Percentiles rank a stretch among this genome's conserved stretches.
These are phyloP conservation scores for Metschnikowia chrysomelidarum DNA, from an alignment of 805 yeast genomes.

Conservation along the genomic window DNA sequence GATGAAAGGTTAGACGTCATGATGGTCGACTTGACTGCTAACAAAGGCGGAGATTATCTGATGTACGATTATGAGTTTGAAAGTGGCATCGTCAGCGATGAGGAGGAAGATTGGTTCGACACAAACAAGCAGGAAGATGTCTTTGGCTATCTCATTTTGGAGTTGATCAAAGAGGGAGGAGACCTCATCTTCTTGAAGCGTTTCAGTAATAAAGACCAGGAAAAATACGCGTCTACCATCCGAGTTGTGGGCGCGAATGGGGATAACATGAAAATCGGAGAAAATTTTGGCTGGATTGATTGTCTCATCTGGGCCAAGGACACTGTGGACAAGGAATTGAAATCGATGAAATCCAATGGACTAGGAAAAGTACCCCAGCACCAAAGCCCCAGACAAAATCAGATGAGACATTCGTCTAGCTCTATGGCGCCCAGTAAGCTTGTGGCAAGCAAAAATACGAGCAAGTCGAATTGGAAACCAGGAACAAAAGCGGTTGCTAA, in stretches of 20 bases:
- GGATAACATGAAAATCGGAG: conserved; percentile 41
- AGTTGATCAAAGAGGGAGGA: conserved; percentile 51
- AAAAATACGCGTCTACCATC: conserved; percentile 22
- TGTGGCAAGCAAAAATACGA: conserved; percentile 2
- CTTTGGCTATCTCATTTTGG: conserved; percentile 64
- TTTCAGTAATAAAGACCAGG: conserved; percentile 38
- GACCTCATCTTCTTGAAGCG: conserved; percentile 53
- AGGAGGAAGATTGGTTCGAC: conserved; percentile 3
- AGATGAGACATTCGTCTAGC: conserved; percentile 1
- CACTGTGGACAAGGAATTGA: conserved; percentile 25
- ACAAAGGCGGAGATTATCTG: conserved; percentile 45
- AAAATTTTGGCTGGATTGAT: conserved; percentile 62
- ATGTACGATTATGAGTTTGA: conserved; percentile 81
- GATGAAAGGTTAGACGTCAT: conserved; percentile 27
- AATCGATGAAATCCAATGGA: conserved; percentile 1
- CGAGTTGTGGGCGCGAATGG: conserved; percentile 28
- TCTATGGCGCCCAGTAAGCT: conserved; percentile 5
- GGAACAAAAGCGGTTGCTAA: conserved; percentile 1
- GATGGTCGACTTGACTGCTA: conserved; percentile 43
- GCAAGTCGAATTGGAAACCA: conserved; percentile 1
- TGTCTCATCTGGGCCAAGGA: conserved; percentile 66
- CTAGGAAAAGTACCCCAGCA: neutral
- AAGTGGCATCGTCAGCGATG: conserved; percentile 16
- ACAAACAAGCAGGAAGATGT: conserved; percentile 38
- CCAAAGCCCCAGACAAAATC: conserved; percentile 1